A percentile compares a stretch with the other conserved stretches of the same genome.
Evolutionary conservation across 257 asterid species (phyloP).

Genomic region (Plantago major): DNA sequence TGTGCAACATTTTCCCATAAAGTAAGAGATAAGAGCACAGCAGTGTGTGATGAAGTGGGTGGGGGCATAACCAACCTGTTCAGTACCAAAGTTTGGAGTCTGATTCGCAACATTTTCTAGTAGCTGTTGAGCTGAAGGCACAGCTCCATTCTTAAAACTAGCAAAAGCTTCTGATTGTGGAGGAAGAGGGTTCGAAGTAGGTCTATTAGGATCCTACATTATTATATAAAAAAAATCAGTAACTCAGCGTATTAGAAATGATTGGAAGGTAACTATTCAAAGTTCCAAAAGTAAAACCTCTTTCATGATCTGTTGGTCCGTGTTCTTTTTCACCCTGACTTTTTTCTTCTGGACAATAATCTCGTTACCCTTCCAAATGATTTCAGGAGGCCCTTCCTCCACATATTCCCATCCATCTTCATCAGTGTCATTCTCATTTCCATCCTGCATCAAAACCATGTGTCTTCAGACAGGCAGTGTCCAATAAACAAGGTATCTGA

Average conservation of each 20-base stretch:
- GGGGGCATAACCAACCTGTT: constrained; percentile 51
- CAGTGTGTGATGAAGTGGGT: neutral
- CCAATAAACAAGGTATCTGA: neutral
- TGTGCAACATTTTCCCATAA: neutral
- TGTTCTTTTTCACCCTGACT: constrained; percentile 67
- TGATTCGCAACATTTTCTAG: constrained; percentile 82
- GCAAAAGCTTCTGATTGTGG: constrained; percentile 78
- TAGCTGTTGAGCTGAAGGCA: constrained; percentile 78
- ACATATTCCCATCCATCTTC: constrained; percentile 86
- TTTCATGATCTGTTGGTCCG: constrained; percentile 23
- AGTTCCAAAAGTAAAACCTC: constrained; percentile 46
- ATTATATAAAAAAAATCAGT: constrained; percentile 14
- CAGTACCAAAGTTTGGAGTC: constrained; percentile 97
- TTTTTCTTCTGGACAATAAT: constrained; percentile 88
- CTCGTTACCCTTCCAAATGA: constrained; percentile 97
- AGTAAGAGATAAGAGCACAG: neutral
- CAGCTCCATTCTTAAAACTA: constrained; percentile 46
- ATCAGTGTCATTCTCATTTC: constrained; percentile 35
- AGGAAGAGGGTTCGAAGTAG: constrained; percentile 94
- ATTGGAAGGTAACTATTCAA: neutral
- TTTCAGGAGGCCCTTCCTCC: constrained; percentile 96
- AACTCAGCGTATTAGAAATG: constrained; percentile 14
- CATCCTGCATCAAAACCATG: constrained; percentile 34
- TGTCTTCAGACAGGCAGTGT: constrained; percentile 2
- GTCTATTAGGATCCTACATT: constrained; percentile 71